A percentile compares a stretch with the other conserved stretches of the same genome.
These are phyloP conservation scores for Pichia deserticola DNA, from an alignment of 805 yeast genomes.

Conservation along the genomic window DNA sequence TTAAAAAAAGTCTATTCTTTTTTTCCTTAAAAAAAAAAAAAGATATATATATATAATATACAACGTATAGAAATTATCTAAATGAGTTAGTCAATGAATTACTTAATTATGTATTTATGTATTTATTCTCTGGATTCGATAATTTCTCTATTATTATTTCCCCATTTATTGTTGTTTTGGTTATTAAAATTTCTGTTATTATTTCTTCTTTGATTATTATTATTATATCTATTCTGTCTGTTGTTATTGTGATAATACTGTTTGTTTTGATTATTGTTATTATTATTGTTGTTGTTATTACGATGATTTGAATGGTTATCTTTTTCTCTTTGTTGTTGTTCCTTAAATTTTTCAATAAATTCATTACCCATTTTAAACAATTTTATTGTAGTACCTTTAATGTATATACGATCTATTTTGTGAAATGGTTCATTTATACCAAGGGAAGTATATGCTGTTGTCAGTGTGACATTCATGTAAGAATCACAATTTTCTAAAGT, in stretches of 20 bases:
- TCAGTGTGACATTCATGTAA: constrained; percentile 89
- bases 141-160: constrained; percentile 1
- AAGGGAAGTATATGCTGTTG: constrained; percentile 64
- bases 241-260: constrained; percentile 3
- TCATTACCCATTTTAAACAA: constrained; percentile 70
- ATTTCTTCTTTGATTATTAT: constrained; percentile 15
- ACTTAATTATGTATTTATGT: too few species aligned
- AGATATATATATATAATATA: background rate
- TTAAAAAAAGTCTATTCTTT: too few species aligned
- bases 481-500: constrained; percentile 78
- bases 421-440: constrained; percentile 53
- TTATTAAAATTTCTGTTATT: constrained; percentile 23
- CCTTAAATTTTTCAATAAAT: constrained; percentile 68
- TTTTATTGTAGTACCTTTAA: constrained; percentile 81
- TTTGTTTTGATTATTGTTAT: background rate
- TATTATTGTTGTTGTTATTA: constrained; percentile 18
- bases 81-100: too few species aligned
- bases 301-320: constrained; percentile 12
- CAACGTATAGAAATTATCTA: background rate
- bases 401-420: constrained; percentile 66
- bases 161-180: constrained; percentile 14
- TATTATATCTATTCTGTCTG: constrained; percentile 12
- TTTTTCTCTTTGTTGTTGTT: constrained; percentile 42
- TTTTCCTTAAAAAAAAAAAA: background rate
- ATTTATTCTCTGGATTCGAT: background rate